Evolutionary conservation across 305 asterid species (phyloP), one percentile per base, ranked within the genome.

Genomic region (Solanum aculeatissimum): DNA sequence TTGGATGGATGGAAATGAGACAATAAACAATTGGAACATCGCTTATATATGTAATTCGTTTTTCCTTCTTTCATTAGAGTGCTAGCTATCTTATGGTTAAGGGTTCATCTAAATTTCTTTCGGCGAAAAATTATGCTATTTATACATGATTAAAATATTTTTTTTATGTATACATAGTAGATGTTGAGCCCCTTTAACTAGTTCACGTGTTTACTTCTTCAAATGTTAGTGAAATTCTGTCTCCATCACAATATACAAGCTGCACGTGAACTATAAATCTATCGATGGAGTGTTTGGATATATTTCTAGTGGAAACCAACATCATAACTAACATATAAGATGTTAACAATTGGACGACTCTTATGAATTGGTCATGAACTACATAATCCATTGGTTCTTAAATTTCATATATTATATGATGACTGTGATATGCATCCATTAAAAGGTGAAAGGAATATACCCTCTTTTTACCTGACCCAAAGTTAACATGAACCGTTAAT

Each of bases 331-430:
- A 14, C 21, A 11, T 12, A 21, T 43, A 43, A 45, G 38, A 45
- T 72, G 45, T 2, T 9, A 45, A 74, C 11, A 74, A 45, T 15
- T 45, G 81, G 81, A 74, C 14, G 15, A 23, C 21, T 3, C 81
- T 29, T 47, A 45, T 14, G 42, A 47, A 74, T 15, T 43, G 80
- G 57, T 72, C 58, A 74, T 74, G 58, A 74, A 74, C 23, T 7
- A 45, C 58, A 75, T 16, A 25, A 49, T 49, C 62, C 7, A 49
- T 75, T 75, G 45, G 81, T 47, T 29, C 23, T 49, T 54, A 49
- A 4, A 27, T 75, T 75, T 9, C 81, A 21, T 19, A 49, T 49
- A 72, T 43, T 71, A 47, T 71, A 42, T 9, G n/a, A 6, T 43
- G 57, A 43, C 57, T 21, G 14, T 72, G 57, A 43, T 72, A 1